Conservation (phyloP, 495 filamentous ascomycete species). For the Glarea lozoyensis region DNA sequence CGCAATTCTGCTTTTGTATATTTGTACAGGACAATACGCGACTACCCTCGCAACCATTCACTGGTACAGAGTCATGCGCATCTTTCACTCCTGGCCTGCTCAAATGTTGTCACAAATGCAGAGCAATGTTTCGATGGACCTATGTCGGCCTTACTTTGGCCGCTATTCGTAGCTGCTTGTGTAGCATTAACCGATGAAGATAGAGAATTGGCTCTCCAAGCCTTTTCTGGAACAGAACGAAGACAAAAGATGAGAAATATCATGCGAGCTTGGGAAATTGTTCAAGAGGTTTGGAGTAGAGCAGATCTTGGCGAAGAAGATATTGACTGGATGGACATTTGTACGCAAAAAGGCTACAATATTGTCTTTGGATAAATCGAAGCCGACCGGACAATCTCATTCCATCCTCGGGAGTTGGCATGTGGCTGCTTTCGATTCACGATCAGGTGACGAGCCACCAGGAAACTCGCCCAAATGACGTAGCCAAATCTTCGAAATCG, state of each 20-base stretch:
- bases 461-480: too few species aligned
- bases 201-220: slow-evolving; percentile 31
- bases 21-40: slow-evolving; percentile 47
- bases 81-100: slow-evolving; percentile 40
- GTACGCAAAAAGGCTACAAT: slow-evolving; percentile 37
- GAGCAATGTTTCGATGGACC: slow-evolving; percentile 28
- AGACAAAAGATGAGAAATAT: slow-evolving; percentile 54
- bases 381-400: too few species aligned
- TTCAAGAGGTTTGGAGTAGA: slow-evolving; percentile 47
- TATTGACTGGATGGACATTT: slow-evolving; percentile 37
- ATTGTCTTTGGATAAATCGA: slow-evolving; percentile 45
- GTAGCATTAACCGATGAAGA: slow-evolving; percentile 38
- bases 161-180: slow-evolving; percentile 51
- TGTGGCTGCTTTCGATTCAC: background rate
- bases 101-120: slow-evolving; percentile 30
- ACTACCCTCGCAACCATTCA: slow-evolving; percentile 30
- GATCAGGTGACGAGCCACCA: too few species aligned
- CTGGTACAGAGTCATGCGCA: slow-evolving; percentile 43
- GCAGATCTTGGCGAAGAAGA: slow-evolving; percentile 29
- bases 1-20: slow-evolving; percentile 53
- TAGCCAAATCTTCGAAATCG: too few species aligned
- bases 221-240: slow-evolving; percentile 36
- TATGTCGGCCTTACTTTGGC: slow-evolving; percentile 51
- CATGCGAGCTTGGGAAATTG: slow-evolving; percentile 43
- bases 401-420: background rate